These are phyloP conservation scores for Sclerotinia subarctica DNA, from an alignment of 2,329 filamentous ascomycete species.

Conservation along the genomic window DNA sequence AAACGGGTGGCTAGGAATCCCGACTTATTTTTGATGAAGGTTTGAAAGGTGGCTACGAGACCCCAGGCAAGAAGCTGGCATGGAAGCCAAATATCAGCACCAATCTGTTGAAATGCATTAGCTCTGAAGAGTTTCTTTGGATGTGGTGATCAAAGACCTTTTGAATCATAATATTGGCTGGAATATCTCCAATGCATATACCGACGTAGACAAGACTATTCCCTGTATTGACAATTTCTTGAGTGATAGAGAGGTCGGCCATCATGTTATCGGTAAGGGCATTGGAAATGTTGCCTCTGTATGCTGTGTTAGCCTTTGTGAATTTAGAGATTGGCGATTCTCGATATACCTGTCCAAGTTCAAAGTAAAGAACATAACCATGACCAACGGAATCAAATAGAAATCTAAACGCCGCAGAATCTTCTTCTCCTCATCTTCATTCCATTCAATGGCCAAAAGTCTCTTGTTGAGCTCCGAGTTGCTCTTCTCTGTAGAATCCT, in stretches of 20 bases:
- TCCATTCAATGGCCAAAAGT: conserved; percentile 12
- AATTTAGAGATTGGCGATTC: no score
- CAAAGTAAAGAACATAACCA: conserved; percentile 21
- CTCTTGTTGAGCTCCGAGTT: conserved; percentile 15
- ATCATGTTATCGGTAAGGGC: conserved; percentile 49
- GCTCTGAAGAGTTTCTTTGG: conserved; percentile 39
- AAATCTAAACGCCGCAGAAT: conserved; percentile 14
- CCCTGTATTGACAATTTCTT: conserved; percentile 16
- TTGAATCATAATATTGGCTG: conserved; percentile 17
- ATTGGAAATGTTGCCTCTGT: conserved; percentile 49
- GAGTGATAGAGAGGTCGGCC: conserved; percentile 12
- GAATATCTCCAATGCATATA: conserved; percentile 18
- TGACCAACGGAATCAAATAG: conserved; percentile 17
- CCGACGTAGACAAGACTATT: conserved; percentile 19
- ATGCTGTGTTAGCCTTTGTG: background rate
- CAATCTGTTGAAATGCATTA: conserved; percentile 45
- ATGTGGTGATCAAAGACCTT: background rate
- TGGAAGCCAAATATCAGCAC: conserved; percentile 51
- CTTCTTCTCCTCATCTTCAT: conserved; percentile 16
- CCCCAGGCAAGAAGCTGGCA: conserved; percentile 52
- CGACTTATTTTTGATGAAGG: conserved; percentile 39
- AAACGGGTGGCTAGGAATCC: conserved; percentile 38
- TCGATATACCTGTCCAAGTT: conserved; percentile 18
- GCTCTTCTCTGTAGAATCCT: conserved; percentile 16
- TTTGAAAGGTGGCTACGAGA: conserved; percentile 52